Evolutionary conservation across 768 basidiomycete species (phyloP).

Genomic region (Brasilioporus rufonigricans): DNA sequence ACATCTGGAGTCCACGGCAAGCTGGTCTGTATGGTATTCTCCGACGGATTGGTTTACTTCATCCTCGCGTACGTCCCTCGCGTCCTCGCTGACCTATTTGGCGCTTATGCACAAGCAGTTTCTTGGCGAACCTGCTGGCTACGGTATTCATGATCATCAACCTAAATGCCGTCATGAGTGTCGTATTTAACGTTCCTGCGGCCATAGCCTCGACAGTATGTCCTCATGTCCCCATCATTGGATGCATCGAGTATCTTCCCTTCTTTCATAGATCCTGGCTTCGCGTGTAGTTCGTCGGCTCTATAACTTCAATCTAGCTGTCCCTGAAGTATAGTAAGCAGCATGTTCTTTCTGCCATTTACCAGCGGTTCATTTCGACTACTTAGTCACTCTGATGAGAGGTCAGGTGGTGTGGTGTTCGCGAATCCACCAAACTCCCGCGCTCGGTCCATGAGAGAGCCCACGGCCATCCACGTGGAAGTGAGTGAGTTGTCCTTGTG

Average conservation of each 20-base stretch:
- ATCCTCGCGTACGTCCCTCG: conserved; percentile 57
- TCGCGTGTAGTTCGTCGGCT: conserved; percentile 59
- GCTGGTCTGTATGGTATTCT: conserved; percentile 63
- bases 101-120: conserved; percentile 26
- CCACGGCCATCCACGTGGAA: conserved; percentile 33
- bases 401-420: conserved; percentile 19
- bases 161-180: conserved; percentile 64
- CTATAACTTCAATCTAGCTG: conserved; percentile 41
- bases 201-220: conserved; percentile 52
- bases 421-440: conserved; percentile 17
- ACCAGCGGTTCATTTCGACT: not conserved
- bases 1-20: conserved; percentile 36
- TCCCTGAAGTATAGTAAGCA: conserved; percentile 32
- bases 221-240: not conserved
- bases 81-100: conserved; percentile 24
- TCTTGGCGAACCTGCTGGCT: conserved; percentile 41
- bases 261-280: conserved; percentile 48
- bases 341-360: not conserved
- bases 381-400: conserved; percentile 19
- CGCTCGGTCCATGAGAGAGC: conserved; percentile 14
- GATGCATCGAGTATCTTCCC: not conserved
- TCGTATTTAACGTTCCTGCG: conserved; percentile 66
- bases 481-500: conserved; percentile 17
- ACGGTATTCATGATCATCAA: conserved; percentile 64
- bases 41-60: conserved; percentile 73